phyloP scores from a whole-genome alignment of 345 rosid genomes.

The Adansonia digitata region DNA sequence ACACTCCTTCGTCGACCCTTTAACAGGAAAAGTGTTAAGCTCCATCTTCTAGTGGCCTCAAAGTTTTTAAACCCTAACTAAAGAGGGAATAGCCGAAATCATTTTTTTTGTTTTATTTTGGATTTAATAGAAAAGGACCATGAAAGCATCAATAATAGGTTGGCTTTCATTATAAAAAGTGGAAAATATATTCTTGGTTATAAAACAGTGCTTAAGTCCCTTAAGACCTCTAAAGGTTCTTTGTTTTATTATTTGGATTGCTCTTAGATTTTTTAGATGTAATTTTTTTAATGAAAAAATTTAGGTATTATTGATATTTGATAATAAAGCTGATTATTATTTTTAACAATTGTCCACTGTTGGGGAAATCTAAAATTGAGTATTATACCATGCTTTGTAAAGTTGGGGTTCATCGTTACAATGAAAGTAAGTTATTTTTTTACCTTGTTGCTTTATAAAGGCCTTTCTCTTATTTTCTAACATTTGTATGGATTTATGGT shows the following conservation, averaged over 20 bases:
- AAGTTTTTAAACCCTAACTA: too few species aligned
- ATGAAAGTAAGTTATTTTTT: slow-evolving; percentile 46
- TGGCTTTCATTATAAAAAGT: slow-evolving; percentile 56
- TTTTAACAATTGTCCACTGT: slow-evolving; percentile 61
- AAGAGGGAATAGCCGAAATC: too few species aligned
- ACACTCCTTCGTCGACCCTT: too few species aligned
- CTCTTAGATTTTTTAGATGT: neutral
- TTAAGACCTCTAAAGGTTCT: slow-evolving; percentile 40
- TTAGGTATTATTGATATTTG: neutral
- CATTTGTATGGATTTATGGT: neutral
- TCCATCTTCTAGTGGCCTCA: too few species aligned
- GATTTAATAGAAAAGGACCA: slow-evolving; percentile 51
- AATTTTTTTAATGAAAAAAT: neutral
- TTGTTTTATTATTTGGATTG: too few species aligned
- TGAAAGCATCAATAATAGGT: slow-evolving; percentile 51
- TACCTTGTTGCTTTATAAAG: too few species aligned
- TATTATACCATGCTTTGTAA: slow-evolving; percentile 66
- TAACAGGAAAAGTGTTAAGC: too few species aligned
- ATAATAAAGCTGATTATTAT: slow-evolving; percentile 52
- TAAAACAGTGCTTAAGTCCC: slow-evolving; percentile 46
- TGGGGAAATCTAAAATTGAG: slow-evolving; percentile 64
- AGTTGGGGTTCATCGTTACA: slow-evolving; percentile 66
- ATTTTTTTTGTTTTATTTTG: neutral
- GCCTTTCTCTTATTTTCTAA: neutral
- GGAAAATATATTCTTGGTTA: slow-evolving; percentile 44